Evolutionary conservation across 1,284 basidiomycete genomes (phyloP), one percentile per base, ranked within the genome.

Genomic region (Trichosporon ovoides): DNA sequence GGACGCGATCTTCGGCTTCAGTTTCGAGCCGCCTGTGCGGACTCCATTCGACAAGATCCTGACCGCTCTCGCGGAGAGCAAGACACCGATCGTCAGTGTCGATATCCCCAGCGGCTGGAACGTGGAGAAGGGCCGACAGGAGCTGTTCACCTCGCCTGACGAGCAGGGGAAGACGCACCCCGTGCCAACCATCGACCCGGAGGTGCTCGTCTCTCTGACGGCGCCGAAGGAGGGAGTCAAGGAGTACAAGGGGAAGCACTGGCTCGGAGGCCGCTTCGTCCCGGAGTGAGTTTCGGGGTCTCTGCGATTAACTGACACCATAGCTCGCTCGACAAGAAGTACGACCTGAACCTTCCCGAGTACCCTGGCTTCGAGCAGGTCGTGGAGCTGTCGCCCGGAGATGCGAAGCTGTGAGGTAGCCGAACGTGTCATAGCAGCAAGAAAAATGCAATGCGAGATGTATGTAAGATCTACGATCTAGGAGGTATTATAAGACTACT

Each of bases 41-140:
- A 79, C 87, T 2, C 96, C 96, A 0, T 99, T 98, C 76, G 86
- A 91, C 67, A 70, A 77, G 0, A 86, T 87, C 14, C 81, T 98
- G 2, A 81, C 83, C 1, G 79, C 87, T 3, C 80, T 98, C 53
- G 81, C 83, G 1, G 71, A 79, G 22, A 86, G 86, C 7, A 76
- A 80, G 3, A 77, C 87, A 12, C 91, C 92, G 0, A 88, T 95
- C 66, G 83, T 96, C 20, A 90, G 88, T 1, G 88, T 98, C 7
- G 96, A 99, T 73, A 94, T 98, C 56, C 96, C 96, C 0, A 92
- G 88, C 1, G 95, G 93, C 4, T 98, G 94, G 94, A 85, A 91
- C 67, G 91, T 98, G 22, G 68, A 69, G 43, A 61, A 66, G 12
- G 77, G 77, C 2, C 67, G 63, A 0, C 74, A 75, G 58, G 63